Conservation (phyloP, 805 yeast genomes). For the Candida oleophila region DNA sequence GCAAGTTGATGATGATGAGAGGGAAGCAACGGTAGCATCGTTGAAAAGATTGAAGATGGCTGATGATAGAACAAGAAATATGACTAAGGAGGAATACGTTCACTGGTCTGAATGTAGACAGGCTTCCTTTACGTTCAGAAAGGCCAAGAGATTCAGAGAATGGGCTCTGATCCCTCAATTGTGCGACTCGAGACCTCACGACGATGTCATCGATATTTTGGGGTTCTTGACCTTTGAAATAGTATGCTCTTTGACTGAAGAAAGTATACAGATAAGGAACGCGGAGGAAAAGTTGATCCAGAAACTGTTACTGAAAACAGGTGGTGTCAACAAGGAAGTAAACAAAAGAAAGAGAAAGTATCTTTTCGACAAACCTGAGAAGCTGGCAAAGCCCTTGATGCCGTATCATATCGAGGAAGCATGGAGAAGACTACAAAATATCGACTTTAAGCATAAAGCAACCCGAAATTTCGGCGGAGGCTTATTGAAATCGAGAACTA, state of each 20-base stretch:
- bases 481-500: constrained; percentile 49
- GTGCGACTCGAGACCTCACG: constrained; percentile 89
- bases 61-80: constrained; percentile 86
- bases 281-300: constrained; percentile 55
- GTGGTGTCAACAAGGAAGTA: constrained; percentile 20
- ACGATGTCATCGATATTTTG: constrained; percentile 92
- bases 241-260: constrained; percentile 91
- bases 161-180: constrained; percentile 89
- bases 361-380: constrained; percentile 86
- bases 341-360: constrained; percentile 45
- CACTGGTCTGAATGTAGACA: constrained; percentile 99
- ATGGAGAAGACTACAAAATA: constrained; percentile 73
- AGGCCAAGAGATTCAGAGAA: constrained; percentile 90
- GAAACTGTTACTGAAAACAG: constrained; percentile 27
- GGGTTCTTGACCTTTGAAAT: constrained; percentile 96
- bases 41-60: constrained; percentile 85
- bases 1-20: constrained; percentile 81
- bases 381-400: constrained; percentile 71
- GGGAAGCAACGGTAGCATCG: constrained; percentile 87
- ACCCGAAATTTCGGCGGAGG: constrained; percentile 74
- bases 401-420: constrained; percentile 87
- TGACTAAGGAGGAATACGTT: constrained; percentile 97
- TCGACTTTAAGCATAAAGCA: constrained; percentile 58
- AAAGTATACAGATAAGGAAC: constrained; percentile 77
- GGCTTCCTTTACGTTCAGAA: constrained; percentile 93